Conservation (phyloP, 1,139 yeast genomes). For the Ashbya aceris region DNA sequence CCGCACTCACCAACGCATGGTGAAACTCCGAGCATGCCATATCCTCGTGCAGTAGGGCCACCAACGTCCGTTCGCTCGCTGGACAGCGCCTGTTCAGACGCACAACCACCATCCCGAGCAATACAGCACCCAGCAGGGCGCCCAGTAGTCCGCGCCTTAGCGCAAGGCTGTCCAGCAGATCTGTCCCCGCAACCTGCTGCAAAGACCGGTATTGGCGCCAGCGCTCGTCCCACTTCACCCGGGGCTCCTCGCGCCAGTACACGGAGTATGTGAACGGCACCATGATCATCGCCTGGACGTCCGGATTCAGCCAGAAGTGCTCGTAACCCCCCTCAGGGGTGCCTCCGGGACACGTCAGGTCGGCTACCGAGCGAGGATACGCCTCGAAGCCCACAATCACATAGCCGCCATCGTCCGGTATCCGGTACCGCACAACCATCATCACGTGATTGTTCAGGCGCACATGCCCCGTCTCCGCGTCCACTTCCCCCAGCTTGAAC, state of each 20-base stretch:
- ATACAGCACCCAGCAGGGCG: no score
- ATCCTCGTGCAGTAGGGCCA: no score
- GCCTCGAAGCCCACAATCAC: slow-evolving; percentile 87
- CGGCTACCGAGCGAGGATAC: slow-evolving; percentile 72
- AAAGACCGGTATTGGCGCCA: slow-evolving; percentile 51
- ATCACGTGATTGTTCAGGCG: slow-evolving; percentile 73
- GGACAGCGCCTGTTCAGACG: no score
- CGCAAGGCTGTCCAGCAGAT: no score
- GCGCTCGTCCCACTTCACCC: slow-evolving; percentile 57
- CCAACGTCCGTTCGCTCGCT: no score
- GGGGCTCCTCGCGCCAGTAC: slow-evolving; percentile 77
- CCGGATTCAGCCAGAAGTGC: slow-evolving; percentile 41
- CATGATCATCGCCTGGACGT: slow-evolving; percentile 28
- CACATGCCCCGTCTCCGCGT: slow-evolving; percentile 40
- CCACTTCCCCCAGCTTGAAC: slow-evolving; percentile 69
- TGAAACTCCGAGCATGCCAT: no score
- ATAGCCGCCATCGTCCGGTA: slow-evolving; percentile 39
- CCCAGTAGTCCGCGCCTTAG: no score
- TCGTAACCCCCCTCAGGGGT: slow-evolving; percentile 47
- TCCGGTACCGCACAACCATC: slow-evolving; percentile 69
- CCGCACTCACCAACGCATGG: slow-evolving; percentile 43
- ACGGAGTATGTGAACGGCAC: slow-evolving; percentile 81
- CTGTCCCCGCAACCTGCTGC: no score
- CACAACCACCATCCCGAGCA: no score
- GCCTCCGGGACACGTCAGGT: slow-evolving; percentile 63